These are phyloP conservation scores for Tulasnella sp. DNA, from an alignment of 768 basidiomycete genomes.

Conservation along the genomic window DNA sequence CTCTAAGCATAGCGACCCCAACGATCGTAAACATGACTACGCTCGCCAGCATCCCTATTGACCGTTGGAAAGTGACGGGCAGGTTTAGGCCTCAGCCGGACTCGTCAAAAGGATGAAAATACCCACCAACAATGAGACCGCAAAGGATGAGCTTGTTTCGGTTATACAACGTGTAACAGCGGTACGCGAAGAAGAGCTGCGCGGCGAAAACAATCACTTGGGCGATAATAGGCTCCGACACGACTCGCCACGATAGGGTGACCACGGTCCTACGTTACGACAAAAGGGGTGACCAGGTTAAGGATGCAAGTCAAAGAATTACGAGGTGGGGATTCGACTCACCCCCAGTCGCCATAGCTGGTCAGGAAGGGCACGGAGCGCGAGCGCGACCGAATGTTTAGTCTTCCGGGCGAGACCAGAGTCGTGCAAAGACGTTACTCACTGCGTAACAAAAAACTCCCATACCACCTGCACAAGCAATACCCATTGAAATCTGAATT, in stretches of 20 bases:
- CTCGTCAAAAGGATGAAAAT: too few relatives aligned
- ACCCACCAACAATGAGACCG: background rate
- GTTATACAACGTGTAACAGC: background rate
- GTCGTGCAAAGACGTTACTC: background rate
- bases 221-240: constrained; percentile 4
- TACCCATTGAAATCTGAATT: background rate
- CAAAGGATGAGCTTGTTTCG: background rate
- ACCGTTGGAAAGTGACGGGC: too few relatives aligned
- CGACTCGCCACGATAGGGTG: background rate
- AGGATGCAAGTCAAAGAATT: background rate
- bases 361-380: background rate
- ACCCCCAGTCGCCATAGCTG: constrained; percentile 7
- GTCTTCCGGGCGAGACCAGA: background rate
- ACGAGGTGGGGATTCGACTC: background rate
- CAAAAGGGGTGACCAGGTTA: background rate
- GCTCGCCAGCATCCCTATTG: background rate
- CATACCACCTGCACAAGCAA: background rate
- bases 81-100: background rate
- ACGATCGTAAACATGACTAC: constrained; percentile 5
- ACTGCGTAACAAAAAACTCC: background rate
- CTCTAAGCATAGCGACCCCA: background rate
- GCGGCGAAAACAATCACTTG: background rate
- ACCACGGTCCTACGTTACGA: background rate
- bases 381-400: too few relatives aligned
- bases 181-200: constrained; percentile 13